These are phyloP conservation scores for Epichloe coenophiala DNA, from an alignment of 2,329 filamentous ascomycete genomes.

Conservation along the genomic window DNA sequence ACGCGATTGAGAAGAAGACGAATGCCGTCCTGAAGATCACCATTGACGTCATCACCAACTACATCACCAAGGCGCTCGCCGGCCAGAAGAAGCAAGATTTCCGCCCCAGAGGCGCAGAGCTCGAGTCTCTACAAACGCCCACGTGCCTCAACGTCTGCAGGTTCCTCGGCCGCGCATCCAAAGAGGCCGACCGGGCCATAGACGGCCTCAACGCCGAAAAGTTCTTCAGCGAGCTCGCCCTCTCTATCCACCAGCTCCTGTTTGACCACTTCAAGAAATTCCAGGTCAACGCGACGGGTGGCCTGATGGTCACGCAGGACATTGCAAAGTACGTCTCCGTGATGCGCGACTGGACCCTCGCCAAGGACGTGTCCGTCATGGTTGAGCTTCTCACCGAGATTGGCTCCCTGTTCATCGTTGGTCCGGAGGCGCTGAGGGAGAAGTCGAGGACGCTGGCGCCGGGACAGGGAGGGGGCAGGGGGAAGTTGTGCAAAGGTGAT, in stretches of 20 bases:
- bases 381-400: slow-evolving; percentile 88
- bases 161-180: slow-evolving; percentile 60
- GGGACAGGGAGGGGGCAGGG: slow-evolving; percentile 31
- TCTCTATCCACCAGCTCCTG: slow-evolving; percentile 63
- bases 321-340: slow-evolving; percentile 86
- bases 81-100: slow-evolving; percentile 84
- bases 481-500: slow-evolving; percentile 50
- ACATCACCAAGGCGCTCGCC: slow-evolving; percentile 57
- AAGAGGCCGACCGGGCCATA: slow-evolving; percentile 51
- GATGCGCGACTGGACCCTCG: slow-evolving; percentile 67
- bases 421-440: slow-evolving; percentile 62
- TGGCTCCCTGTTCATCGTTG: slow-evolving; percentile 89
- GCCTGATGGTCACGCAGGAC: slow-evolving; percentile 90
- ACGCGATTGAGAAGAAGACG: slow-evolving; percentile 75
- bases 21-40: slow-evolving; percentile 44
- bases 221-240: slow-evolving; percentile 72
- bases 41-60: slow-evolving; percentile 58
- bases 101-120: slow-evolving; percentile 67
- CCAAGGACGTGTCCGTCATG: slow-evolving; percentile 51
- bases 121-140: slow-evolving; percentile 70
- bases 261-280: slow-evolving; percentile 94
- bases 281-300: slow-evolving; percentile 81
- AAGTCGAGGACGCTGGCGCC: slow-evolving; percentile 46
- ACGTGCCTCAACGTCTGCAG: slow-evolving; percentile 71
- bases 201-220: slow-evolving; percentile 73